phyloP scores from a whole-genome alignment of 805 yeast genomes.

The Schwanniomyces polymorphus region DNA sequence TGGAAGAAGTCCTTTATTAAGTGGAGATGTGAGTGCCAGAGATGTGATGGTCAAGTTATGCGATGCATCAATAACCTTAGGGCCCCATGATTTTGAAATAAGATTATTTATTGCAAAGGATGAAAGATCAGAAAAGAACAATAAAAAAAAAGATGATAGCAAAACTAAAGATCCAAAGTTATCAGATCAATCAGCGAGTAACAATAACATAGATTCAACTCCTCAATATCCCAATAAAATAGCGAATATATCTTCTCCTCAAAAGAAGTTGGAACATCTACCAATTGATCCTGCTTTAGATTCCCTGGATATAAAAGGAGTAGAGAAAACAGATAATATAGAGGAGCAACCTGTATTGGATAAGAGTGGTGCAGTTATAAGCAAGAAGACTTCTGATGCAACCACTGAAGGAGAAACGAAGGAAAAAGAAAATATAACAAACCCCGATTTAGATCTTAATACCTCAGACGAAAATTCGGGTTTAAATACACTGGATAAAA shows the following conservation, averaged over 20 bases:
- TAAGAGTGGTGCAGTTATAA: too few relatives aligned
- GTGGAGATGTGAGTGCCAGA: slow-evolving; percentile 53
- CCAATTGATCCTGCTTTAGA: too few relatives aligned
- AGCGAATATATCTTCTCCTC: too few relatives aligned
- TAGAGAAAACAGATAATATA: too few relatives aligned
- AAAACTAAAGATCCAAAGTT: slow-evolving; percentile 11
- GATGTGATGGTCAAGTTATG: slow-evolving; percentile 89
- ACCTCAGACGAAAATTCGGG: too few relatives aligned
- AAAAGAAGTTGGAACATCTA: too few relatives aligned
- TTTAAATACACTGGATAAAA: too few relatives aligned
- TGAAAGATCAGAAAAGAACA: slow-evolving; percentile 59
- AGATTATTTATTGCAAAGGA: slow-evolving; percentile 84
- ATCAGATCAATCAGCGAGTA: neutral
- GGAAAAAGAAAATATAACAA: slow-evolving; percentile 11
- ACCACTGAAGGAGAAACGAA: slow-evolving; percentile 19
- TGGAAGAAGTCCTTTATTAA: slow-evolving; percentile 34
- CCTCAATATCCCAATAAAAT: neutral
- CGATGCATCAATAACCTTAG: slow-evolving; percentile 69
- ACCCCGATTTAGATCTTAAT: slow-evolving; percentile 5
- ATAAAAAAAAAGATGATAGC: slow-evolving; percentile 22
- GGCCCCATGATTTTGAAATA: slow-evolving; percentile 81
- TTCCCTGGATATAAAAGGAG: too few relatives aligned
- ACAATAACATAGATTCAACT: neutral
- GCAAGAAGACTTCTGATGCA: neutral
- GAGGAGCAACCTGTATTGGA: too few relatives aligned